phyloP scores from a whole-genome alignment of 495 filamentous ascomycete genomes.

The Barbatosphaeria neglecta region DNA sequence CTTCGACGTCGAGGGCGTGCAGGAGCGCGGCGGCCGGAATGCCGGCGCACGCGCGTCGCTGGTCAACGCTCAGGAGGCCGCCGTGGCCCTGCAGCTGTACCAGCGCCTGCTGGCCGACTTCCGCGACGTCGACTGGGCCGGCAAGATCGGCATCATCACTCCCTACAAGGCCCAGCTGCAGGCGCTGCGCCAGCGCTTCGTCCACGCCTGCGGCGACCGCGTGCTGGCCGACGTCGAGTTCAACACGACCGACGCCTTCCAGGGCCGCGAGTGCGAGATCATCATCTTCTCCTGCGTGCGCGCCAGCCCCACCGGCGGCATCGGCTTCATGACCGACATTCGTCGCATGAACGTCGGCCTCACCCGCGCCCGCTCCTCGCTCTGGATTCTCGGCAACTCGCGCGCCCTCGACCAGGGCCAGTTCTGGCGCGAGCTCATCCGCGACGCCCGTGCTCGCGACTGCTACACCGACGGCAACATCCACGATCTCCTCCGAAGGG shows the following conservation, averaged over 20 bases:
- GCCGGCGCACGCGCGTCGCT: conserved; percentile 84
- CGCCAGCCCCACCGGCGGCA: conserved; percentile 74
- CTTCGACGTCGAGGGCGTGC: conserved; percentile 87
- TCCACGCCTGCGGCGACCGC: conserved; percentile 53
- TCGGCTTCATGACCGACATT: conserved; percentile 96
- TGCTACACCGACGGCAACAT: conserved; percentile 66
- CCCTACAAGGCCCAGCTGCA: conserved; percentile 91
- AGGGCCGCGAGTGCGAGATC: conserved; percentile 90
- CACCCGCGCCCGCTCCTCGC: conserved; percentile 86
- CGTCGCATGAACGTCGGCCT: conserved; percentile 99
- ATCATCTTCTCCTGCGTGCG: conserved; percentile 98
- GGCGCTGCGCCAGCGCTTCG: conserved; percentile 63
- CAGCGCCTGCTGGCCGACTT: conserved; percentile 66
- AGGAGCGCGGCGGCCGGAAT: conserved; percentile 61
- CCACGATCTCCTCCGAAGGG: conserved; percentile 25
- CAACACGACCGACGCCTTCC: conserved; percentile 97
- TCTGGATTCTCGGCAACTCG: conserved; percentile 93
- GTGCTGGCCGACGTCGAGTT: conserved; percentile 80
- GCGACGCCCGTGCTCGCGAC: conserved; percentile 61
- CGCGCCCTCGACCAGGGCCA: conserved; percentile 72
- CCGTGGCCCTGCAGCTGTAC: conserved; percentile 74
- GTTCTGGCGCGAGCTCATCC: conserved; percentile 77
- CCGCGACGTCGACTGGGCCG: conserved; percentile 51
- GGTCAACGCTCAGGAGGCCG: conserved; percentile 77
- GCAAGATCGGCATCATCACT: conserved; percentile 92